Base-by-base conservation (phyloP, 129 eudicot genomes). In the Flaveria bidentis region DNA sequence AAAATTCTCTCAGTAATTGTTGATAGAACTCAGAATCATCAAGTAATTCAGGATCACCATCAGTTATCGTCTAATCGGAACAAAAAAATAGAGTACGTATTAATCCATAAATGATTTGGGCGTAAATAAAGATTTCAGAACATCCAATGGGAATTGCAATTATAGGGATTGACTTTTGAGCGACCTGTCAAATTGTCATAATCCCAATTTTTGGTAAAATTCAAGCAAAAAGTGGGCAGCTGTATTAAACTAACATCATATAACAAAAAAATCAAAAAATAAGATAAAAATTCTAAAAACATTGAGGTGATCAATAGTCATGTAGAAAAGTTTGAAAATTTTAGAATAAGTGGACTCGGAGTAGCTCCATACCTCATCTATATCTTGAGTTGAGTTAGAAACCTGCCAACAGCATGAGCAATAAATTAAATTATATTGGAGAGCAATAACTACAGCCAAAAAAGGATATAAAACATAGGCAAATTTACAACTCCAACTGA, bases 11-110 rank as follows among this genome's bases (percentile, higher is more conserved):
- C 60, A 94, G 82, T 72, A 94, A 68, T 56, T 91, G 97, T 82
- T 91, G 97, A 78, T 94, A 91, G 75, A 94, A 94, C 10, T 89
- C 97, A 5, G 90, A 81, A 80, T 94, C 98, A 70, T 91, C 97
- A 36, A 94, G 86, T 53, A 94, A 87, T 78, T 94, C 97, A 52
- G 96, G 98, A 75, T 94, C 97, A 76, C 97, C 98, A 81, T 89
- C 86, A 68, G 53, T 70, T 36, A 36, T 36, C 41, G 41, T 36
- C 41, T 36, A 5, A 36, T 36, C 7, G 1, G 41, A 36, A 36
- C 41, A 36, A 36, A 36, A 36, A 36, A 5, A 36, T 36, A 5
- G 41, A 5, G 41, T 3, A 36, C 7, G 5, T 36, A 36, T 5
- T 36, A 36, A 14, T 36, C 41, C 50, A 57, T 22, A 77, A 36